Conservation (phyloP, 805 yeast genomes). For the Ascoidea tarda region DNA sequence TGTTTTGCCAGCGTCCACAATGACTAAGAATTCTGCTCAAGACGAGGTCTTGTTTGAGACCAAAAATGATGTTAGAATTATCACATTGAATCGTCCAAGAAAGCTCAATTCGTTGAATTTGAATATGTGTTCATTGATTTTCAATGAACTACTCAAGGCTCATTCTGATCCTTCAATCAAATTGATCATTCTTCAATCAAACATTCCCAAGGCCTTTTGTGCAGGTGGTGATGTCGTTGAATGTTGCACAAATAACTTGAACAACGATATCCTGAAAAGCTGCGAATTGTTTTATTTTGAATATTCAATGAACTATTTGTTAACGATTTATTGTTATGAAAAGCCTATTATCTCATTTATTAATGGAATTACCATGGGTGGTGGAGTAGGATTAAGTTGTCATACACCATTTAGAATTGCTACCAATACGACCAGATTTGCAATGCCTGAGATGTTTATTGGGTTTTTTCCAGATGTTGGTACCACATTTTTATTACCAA, state of each 20-base stretch:
- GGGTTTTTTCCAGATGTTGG: constrained; percentile 98
- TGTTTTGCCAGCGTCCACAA: background rate
- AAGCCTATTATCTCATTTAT: constrained; percentile 80
- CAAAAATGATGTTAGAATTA: constrained; percentile 18
- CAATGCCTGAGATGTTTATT: constrained; percentile 97
- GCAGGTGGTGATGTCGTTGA: constrained; percentile 79
- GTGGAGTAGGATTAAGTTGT: constrained; percentile 85
- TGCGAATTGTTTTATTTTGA: constrained; percentile 7
- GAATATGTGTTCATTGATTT: constrained; percentile 12
- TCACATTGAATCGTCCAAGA: constrained; percentile 8
- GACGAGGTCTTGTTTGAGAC: constrained; percentile 27
- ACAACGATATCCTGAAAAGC: constrained; percentile 21
- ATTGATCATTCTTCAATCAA: constrained; percentile 10
- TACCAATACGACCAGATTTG: constrained; percentile 77
- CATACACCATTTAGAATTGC: constrained; percentile 90
- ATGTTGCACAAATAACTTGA: constrained; percentile 38
- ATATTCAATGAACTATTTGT: constrained; percentile 36
- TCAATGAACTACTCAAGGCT: constrained; percentile 15
- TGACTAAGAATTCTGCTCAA: background rate
- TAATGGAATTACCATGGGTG: constrained; percentile 96
- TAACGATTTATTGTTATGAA: constrained; percentile 38
- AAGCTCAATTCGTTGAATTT: constrained; percentile 9
- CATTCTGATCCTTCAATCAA: constrained; percentile 15
- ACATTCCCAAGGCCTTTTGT: constrained; percentile 39
- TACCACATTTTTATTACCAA: constrained; percentile 76